phyloP scores from a whole-genome alignment of 2,329 filamentous ascomycete species.

The Phialophora tarda region DNA sequence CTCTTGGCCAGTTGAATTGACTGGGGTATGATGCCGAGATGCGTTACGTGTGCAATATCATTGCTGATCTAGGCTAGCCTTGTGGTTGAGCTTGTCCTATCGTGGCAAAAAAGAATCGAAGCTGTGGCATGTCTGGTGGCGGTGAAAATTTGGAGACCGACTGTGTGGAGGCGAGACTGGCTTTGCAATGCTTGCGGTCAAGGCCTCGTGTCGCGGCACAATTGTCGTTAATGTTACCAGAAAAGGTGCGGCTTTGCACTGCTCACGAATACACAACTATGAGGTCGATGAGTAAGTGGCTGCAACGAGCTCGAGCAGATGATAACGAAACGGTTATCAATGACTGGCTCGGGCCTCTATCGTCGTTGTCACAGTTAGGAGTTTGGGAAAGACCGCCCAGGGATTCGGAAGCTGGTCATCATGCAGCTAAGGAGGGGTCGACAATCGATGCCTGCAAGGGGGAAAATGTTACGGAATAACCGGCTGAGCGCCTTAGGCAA shows the following conservation, averaged over 20 bases:
- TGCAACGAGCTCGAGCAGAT: neutral
- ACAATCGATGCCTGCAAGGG: conserved; percentile 31
- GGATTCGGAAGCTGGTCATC: neutral
- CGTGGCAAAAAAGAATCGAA: conserved; percentile 14
- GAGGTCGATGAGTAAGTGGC: neutral
- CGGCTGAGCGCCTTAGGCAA: neutral
- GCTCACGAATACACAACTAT: neutral
- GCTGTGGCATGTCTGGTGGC: conserved; percentile 12
- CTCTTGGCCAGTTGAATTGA: neutral
- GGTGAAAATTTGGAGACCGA: conserved; percentile 17
- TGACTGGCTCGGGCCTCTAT: neutral
- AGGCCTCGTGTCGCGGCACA: neutral
- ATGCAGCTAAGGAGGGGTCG: neutral
- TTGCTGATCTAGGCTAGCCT: neutral
- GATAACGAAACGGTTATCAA: conserved; percentile 18
- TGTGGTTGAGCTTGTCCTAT: neutral
- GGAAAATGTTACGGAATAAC: conserved; percentile 20
- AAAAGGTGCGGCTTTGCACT: conserved; percentile 24
- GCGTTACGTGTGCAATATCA: neutral
- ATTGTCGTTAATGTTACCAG: conserved; percentile 21
- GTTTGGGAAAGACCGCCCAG: neutral
- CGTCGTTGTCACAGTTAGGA: neutral
- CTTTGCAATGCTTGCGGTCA: neutral
- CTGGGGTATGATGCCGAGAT: neutral
- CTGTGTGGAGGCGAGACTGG: conserved; percentile 12